Percentiles rank a stretch among this genome's conserved stretches.
phyloP scores from a whole-genome alignment of 148 eudicot species.

The Cornus suecica region DNA sequence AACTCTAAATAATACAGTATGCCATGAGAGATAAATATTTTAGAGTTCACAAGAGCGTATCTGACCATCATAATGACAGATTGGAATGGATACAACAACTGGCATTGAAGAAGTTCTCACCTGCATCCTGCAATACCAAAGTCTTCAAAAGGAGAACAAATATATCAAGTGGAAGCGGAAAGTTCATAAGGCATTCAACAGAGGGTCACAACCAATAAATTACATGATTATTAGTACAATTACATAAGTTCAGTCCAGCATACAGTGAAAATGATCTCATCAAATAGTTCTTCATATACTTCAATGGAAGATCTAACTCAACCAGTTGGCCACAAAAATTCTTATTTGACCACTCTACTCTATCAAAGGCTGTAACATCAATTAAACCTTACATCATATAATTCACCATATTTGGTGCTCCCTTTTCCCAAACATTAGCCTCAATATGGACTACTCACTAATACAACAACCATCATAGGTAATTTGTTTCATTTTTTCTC shows the following conservation, averaged over 20 bases:
- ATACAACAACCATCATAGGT: too few relatives aligned
- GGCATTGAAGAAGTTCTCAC: slow-evolving; percentile 70
- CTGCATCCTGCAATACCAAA: slow-evolving; percentile 66
- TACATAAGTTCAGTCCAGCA: not conserved
- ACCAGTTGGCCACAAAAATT: too few relatives aligned
- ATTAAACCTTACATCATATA: too few relatives aligned
- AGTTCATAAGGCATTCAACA: not conserved
- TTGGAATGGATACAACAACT: slow-evolving; percentile 68
- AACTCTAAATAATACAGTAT: not conserved
- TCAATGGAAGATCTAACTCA: not conserved
- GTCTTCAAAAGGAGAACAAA: not conserved
- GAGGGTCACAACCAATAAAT: not conserved
- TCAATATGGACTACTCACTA: not conserved
- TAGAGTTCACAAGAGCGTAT: slow-evolving; percentile 5
- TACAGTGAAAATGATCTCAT: not conserved
- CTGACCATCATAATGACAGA: slow-evolving; percentile 73
- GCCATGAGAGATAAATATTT: not conserved
- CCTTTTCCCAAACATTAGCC: too few relatives aligned
- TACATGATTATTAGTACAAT: not conserved
- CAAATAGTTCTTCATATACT: not conserved
- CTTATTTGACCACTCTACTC: too few relatives aligned
- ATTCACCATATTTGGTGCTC: too few relatives aligned
- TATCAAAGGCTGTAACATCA: too few relatives aligned
- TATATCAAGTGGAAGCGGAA: not conserved
- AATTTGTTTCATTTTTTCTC: too few relatives aligned